These are phyloP conservation scores for Ophiocordyceps camponoti-rufipedis DNA, from an alignment of 2,329 filamentous ascomycete genomes.

Conservation along the genomic window DNA sequence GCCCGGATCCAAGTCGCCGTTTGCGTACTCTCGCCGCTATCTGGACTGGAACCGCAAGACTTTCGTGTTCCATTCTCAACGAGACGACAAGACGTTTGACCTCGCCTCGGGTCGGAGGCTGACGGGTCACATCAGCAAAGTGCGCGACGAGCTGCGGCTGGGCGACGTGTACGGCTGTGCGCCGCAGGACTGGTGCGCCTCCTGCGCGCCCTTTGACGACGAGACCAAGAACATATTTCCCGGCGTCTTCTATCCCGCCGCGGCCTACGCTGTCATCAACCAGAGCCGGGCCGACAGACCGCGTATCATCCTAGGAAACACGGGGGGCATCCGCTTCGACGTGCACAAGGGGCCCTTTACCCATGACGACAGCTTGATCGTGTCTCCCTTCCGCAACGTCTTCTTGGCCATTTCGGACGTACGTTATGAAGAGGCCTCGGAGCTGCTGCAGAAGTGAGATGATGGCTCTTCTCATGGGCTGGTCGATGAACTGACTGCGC, in stretches of 20 bases:
- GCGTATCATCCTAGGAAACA: constrained; percentile 41
- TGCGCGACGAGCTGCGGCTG: constrained; percentile 34
- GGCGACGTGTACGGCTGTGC: constrained; percentile 40
- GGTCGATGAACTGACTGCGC: too few relatives aligned
- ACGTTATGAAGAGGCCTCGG: constrained; percentile 23
- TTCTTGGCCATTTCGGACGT: constrained; percentile 36
- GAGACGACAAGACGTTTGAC: constrained; percentile 30
- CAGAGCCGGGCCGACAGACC: constrained; percentile 27
- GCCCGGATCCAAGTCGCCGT: constrained; percentile 17
- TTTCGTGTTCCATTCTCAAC: constrained; percentile 43
- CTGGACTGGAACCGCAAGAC: constrained; percentile 52
- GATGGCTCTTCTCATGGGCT: too few relatives aligned
- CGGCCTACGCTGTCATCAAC: constrained; percentile 33
- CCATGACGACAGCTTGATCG: constrained; percentile 30
- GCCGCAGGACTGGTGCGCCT: constrained; percentile 38
- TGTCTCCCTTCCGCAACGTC: constrained; percentile 33
- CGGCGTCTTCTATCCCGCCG: constrained; percentile 27
- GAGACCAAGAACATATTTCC: constrained; percentile 34
- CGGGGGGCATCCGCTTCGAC: constrained; percentile 42
- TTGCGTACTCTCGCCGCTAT: constrained; percentile 38
- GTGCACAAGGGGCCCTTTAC: constrained; percentile 45
- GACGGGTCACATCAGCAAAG: constrained; percentile 28
- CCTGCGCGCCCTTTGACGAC: constrained; percentile 32
- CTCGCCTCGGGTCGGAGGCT: constrained; percentile 25
- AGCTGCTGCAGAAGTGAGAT: constrained; percentile 4